A percentile compares a stretch with the other conserved stretches of the same genome.
These are phyloP conservation scores for Syzygium syzygioides DNA, from an alignment of 441 rosid genomes.

Conservation along the genomic window DNA sequence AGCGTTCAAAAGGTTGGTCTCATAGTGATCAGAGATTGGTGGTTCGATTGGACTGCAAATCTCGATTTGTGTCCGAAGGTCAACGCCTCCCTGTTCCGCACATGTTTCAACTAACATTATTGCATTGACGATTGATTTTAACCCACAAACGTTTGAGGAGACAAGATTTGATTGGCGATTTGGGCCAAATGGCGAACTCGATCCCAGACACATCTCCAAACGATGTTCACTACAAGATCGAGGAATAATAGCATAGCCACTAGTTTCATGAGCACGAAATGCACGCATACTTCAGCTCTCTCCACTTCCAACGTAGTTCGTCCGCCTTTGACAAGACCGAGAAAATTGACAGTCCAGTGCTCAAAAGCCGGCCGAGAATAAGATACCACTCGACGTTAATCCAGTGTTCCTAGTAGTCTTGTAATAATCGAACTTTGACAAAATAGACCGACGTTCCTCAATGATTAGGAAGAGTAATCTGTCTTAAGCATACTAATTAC, in stretches of 20 bases:
- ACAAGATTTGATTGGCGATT: not conserved
- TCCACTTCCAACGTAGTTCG: not conserved
- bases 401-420: not conserved
- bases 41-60: not conserved
- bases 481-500: not conserved
- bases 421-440: not conserved
- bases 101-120: not conserved
- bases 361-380: not conserved
- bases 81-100: not conserved
- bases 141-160: not conserved
- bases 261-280: no score
- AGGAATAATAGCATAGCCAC: no score
- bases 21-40: not conserved
- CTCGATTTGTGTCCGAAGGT: not conserved
- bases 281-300: not conserved
- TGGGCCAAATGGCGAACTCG: not conserved
- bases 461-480: not conserved
- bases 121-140: not conserved
- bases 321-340: not conserved
- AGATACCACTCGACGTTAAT: not conserved
- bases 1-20: not conserved
- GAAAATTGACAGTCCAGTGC: not conserved
- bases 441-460: not conserved
- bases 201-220: not conserved
- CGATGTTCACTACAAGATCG: not conserved